These are phyloP conservation scores for Citrullus mucosospermus DNA, from an alignment of 306 rosid species.

Conservation along the genomic window DNA sequence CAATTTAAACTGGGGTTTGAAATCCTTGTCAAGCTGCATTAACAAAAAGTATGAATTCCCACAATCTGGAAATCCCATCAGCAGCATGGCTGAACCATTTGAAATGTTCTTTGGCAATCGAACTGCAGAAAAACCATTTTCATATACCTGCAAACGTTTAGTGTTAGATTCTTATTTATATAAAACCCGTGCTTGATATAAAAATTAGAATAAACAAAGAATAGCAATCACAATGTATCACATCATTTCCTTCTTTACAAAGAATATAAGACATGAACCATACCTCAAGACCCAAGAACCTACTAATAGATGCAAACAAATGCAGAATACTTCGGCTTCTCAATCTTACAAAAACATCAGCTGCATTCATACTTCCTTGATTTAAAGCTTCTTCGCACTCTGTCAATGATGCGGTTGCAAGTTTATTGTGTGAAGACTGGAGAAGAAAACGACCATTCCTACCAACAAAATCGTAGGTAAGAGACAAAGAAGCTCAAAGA, in stretches of 20 bases:
- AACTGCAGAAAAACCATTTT: constrained; percentile 58
- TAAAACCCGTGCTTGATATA: neutral
- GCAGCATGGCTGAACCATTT: constrained; percentile 57
- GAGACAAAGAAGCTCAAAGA: constrained; percentile 2
- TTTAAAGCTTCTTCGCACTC: constrained; percentile 95
- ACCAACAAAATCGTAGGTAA: constrained; percentile 19
- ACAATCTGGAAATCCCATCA: constrained; percentile 95
- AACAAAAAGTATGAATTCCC: constrained; percentile 75
- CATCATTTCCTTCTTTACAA: neutral
- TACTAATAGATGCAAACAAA: constrained; percentile 78
- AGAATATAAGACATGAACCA: constrained; percentile 6
- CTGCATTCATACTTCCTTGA: constrained; percentile 81
- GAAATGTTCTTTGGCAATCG: constrained; percentile 61
- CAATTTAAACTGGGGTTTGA: constrained; percentile 77
- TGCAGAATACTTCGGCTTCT: constrained; percentile 90
- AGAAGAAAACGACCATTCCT: constrained; percentile 95
- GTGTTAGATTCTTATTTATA: neutral
- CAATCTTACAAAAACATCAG: constrained; percentile 74
- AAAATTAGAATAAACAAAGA: constrained; percentile 3
- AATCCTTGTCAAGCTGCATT: constrained; percentile 89
- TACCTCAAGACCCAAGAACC: constrained; percentile 93
- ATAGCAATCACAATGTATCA: constrained; percentile 16
- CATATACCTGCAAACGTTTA: constrained; percentile 54
- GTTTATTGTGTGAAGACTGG: constrained; percentile 60
- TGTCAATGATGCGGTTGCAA: constrained; percentile 39